These are phyloP conservation scores for Raffaelea ambrosiae DNA, from an alignment of 2,329 filamentous ascomycete genomes.

Conservation along the genomic window DNA sequence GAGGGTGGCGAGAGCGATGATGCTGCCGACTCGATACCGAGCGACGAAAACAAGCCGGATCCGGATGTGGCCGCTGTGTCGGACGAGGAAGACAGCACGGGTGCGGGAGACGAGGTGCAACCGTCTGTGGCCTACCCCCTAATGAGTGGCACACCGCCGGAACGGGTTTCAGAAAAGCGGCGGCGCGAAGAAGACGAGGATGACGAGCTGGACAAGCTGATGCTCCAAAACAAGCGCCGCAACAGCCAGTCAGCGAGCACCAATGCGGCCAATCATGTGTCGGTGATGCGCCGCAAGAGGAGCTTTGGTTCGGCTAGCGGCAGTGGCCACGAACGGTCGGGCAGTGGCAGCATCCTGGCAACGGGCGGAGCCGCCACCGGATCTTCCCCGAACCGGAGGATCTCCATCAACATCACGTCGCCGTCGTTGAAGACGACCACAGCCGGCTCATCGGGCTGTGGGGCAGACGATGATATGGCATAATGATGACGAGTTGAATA, in stretches of 20 bases:
- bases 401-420: conserved; percentile 13
- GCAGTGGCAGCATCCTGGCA: background rate
- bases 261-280: conserved; percentile 20
- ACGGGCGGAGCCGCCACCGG: background rate
- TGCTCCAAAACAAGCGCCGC: conserved; percentile 54
- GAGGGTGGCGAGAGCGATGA: conserved; percentile 4
- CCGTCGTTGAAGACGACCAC: conserved; percentile 7
- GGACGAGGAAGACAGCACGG: too few relatives aligned
- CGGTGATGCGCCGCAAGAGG: conserved; percentile 35
- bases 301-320: conserved; percentile 22
- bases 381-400: conserved; percentile 3
- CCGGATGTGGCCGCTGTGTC: background rate
- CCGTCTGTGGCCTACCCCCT: background rate
- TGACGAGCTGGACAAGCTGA: conserved; percentile 80
- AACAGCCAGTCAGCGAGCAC: conserved; percentile 35
- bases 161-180: conserved; percentile 80
- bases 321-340: background rate
- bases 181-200: conserved; percentile 90
- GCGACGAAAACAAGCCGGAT: background rate
- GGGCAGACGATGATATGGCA: conserved; percentile 7
- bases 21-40: background rate
- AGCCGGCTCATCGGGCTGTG: background rate
- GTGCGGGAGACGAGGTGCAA: too few relatives aligned
- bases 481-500: background rate
- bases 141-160: conserved; percentile 42